Evolutionary conservation across 2,329 filamentous ascomycete species (phyloP).

Genomic region (Claviceps sp.): DNA sequence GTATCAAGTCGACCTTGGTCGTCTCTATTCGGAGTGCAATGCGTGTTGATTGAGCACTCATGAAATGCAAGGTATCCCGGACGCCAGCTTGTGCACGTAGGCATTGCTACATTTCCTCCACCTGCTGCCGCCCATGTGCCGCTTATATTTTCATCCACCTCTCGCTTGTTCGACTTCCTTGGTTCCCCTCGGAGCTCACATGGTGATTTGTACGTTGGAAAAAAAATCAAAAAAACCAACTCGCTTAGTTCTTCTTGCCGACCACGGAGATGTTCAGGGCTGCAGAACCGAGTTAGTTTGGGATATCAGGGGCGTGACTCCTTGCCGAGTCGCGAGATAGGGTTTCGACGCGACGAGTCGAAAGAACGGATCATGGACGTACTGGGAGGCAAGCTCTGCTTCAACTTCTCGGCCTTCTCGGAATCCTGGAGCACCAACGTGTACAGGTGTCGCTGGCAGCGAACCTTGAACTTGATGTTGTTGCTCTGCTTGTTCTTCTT

Average conservation of each 20-base stretch:
- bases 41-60: conserved; percentile 23
- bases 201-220: not conserved
- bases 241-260: conserved; percentile 36
- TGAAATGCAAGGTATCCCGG: conserved; percentile 41
- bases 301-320: too few species aligned
- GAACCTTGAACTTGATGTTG: conserved; percentile 99
- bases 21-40: conserved; percentile 18
- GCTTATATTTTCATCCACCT: conserved; percentile 9
- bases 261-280: conserved; percentile 41
- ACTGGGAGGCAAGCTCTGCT: conserved; percentile 97
- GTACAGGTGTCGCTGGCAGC: conserved; percentile 93
- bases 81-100: conserved; percentile 35
- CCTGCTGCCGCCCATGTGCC: conserved; percentile 3
- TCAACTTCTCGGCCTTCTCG: conserved; percentile 99
- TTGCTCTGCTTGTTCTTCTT: conserved; percentile 88
- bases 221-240: not conserved
- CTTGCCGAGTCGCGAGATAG: too few species aligned
- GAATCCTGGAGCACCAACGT: conserved; percentile 96
- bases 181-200: not conserved
- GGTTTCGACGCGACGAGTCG: not conserved
- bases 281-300: conserved; percentile 10
- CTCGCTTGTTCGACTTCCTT: conserved; percentile 5
- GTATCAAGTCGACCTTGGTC: conserved; percentile 24
- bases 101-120: conserved; percentile 18
- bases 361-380: conserved; percentile 29